Evolutionary conservation across 352 stramenopile genomes (phyloP).

Genomic region (Phytophthora podocarpi): DNA sequence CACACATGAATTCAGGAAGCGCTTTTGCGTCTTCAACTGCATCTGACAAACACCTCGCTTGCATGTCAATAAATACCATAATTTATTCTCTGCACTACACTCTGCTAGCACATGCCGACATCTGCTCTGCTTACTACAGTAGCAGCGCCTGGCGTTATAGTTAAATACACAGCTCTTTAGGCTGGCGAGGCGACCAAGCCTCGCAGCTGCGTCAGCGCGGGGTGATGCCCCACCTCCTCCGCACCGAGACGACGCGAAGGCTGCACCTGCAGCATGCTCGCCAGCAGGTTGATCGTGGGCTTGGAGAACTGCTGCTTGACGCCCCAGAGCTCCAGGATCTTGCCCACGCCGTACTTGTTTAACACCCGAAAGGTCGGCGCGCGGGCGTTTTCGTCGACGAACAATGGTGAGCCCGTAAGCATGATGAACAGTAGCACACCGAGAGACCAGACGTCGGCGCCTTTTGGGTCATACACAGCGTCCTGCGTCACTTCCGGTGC

Average conservation of each 20-base stretch:
- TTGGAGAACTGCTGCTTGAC: slow-evolving; percentile 39
- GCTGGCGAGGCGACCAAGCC: slow-evolving; percentile 1
- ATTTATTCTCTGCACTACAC: slow-evolving; percentile 33
- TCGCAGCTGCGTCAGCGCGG: slow-evolving; percentile 1
- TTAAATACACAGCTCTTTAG: slow-evolving; percentile 13
- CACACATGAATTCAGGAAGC: too few species aligned
- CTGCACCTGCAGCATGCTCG: slow-evolving; percentile 54
- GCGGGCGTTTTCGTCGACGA: slow-evolving; percentile 36
- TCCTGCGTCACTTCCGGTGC: slow-evolving; percentile 55
- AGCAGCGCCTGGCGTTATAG: too few species aligned
- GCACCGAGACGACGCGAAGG: slow-evolving; percentile 40
- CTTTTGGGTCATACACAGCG: slow-evolving; percentile 48
- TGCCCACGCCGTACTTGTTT: slow-evolving; percentile 52
- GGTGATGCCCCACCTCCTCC: slow-evolving; percentile 38
- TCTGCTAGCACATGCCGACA: slow-evolving; percentile 22
- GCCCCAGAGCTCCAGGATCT: slow-evolving; percentile 66
- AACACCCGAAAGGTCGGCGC: slow-evolving; percentile 56
- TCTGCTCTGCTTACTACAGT: too few species aligned
- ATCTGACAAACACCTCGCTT: neutral
- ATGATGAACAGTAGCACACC: slow-evolving; percentile 76
- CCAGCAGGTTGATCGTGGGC: slow-evolving; percentile 46
- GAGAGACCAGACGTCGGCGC: slow-evolving; percentile 72
- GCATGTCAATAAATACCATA: slow-evolving; percentile 34
- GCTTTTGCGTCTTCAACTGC: neutral
- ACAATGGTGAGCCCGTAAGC: slow-evolving; percentile 62